Evolutionary conservation across 805 yeast species (phyloP).

Genomic region (Debaryomyces prosopidis): DNA sequence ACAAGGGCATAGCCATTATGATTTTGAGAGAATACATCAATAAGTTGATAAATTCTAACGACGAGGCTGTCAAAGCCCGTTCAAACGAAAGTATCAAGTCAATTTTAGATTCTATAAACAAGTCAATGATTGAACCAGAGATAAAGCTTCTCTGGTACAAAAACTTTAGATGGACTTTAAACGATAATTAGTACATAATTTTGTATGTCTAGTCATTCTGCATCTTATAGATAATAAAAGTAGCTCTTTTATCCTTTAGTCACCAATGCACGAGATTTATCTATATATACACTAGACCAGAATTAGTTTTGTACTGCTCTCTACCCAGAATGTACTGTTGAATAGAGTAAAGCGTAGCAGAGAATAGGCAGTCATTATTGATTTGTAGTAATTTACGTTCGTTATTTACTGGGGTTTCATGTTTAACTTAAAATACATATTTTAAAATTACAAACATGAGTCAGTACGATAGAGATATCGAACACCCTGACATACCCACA

Average conservation of each 20-base stretch:
- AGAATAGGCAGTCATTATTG: too few relatives aligned
- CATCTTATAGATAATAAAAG: not conserved
- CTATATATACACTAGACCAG: too few relatives aligned
- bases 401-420: too few relatives aligned
- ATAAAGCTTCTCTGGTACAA: conserved; percentile 20
- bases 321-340: too few relatives aligned
- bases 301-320: too few relatives aligned
- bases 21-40: conserved; percentile 22
- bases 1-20: conserved; percentile 18
- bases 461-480: too few relatives aligned
- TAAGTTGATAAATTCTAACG: conserved; percentile 11
- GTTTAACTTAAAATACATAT: too few relatives aligned
- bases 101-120: conserved; percentile 18
- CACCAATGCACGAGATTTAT: too few relatives aligned
- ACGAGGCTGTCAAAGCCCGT: conserved; percentile 7
- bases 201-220: not conserved
- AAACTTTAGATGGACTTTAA: conserved; percentile 14
- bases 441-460: too few relatives aligned
- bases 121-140: conserved; percentile 17
- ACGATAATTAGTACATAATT: not conserved
- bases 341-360: too few relatives aligned
- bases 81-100: conserved; percentile 10
- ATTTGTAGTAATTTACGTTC: too few relatives aligned
- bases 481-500: too few relatives aligned
- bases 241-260: not conserved